Conservation (phyloP, 768 basidiomycete genomes). For the Trametes coccinea region DNA sequence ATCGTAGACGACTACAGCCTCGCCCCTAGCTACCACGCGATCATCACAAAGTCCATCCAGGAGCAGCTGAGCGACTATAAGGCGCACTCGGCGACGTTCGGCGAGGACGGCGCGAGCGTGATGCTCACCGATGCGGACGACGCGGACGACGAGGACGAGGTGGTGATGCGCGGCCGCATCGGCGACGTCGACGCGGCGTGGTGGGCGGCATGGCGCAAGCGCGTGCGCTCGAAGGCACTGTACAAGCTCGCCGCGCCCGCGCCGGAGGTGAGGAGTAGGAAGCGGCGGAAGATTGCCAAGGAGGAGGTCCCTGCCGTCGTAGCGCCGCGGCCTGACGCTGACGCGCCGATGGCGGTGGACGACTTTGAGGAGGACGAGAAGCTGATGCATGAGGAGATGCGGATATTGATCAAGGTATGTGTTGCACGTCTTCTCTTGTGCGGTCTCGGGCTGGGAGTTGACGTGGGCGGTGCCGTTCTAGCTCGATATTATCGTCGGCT, state of each 20-base stretch:
- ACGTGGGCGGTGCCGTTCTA: slow-evolving; percentile 33
- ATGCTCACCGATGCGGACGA: slow-evolving; percentile 10
- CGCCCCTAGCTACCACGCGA: slow-evolving; percentile 56
- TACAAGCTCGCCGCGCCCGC: slow-evolving; percentile 33
- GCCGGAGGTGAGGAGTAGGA: slow-evolving; percentile 36
- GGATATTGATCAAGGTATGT: slow-evolving; percentile 88
- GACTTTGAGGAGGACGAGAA: slow-evolving; percentile 68
- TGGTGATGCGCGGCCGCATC: slow-evolving; percentile 43
- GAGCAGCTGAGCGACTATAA: slow-evolving; percentile 85
- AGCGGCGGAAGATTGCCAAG: slow-evolving; percentile 44
- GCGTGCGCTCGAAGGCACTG: slow-evolving; percentile 42
- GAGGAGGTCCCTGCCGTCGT: slow-evolving; percentile 20
- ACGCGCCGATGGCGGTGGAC: slow-evolving; percentile 50
- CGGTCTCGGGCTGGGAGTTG: not conserved
- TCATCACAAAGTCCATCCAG: slow-evolving; percentile 81
- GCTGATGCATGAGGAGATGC: slow-evolving; percentile 77
- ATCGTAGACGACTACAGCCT: slow-evolving; percentile 90
- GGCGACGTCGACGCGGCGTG: slow-evolving; percentile 53
- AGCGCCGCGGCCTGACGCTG: slow-evolving; percentile 16
- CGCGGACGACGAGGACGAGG: slow-evolving; percentile 32
- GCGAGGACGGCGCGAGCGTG: slow-evolving; percentile 40
- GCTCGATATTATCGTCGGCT: slow-evolving; percentile 95
- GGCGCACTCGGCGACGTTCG: slow-evolving; percentile 57
- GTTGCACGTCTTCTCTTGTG: slow-evolving; percentile 25
- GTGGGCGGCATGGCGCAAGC: slow-evolving; percentile 76